phyloP scores from a whole-genome alignment of 2,329 filamentous ascomycete genomes.

The Neonectria sp. region DNA sequence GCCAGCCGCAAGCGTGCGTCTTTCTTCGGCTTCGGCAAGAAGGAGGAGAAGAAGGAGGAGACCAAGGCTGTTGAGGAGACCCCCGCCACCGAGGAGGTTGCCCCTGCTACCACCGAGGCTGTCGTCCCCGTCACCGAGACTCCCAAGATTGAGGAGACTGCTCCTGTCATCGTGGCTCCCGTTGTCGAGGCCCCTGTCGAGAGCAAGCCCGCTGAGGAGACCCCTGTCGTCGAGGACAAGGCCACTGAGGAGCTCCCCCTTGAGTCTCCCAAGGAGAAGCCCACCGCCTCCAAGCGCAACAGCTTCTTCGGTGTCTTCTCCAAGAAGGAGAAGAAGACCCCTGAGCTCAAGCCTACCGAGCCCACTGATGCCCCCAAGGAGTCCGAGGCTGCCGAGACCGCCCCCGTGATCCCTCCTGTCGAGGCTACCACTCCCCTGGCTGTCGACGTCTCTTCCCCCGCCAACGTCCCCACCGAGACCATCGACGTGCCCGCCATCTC shows the following conservation, averaged over 20 bases:
- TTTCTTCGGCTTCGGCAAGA: conserved; percentile 75
- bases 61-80: conserved; percentile 54
- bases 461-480: conserved; percentile 63
- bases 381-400: conserved; percentile 64
- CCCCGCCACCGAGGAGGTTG: conserved; percentile 36
- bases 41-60: conserved; percentile 67
- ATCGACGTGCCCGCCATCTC: conserved; percentile 58
- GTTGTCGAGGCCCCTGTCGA: conserved; percentile 38
- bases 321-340: conserved; percentile 73
- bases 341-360: conserved; percentile 62
- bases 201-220: conserved; percentile 54
- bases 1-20: conserved; percentile 77
- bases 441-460: conserved; percentile 66
- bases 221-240: conserved; percentile 53
- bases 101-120: conserved; percentile 36
- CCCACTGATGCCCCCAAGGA: conserved; percentile 60
- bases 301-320: conserved; percentile 71
- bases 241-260: conserved; percentile 54
- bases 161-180: conserved; percentile 54
- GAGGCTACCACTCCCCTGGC: conserved; percentile 71
- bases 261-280: conserved; percentile 64
- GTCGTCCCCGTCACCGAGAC: conserved; percentile 37
- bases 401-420: conserved; percentile 72
- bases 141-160: conserved; percentile 50
- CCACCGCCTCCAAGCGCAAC: conserved; percentile 63